Evolutionary conservation across 2,329 filamentous ascomycete species (phyloP).

Genomic region (Microcyclospora tardicrescens): DNA sequence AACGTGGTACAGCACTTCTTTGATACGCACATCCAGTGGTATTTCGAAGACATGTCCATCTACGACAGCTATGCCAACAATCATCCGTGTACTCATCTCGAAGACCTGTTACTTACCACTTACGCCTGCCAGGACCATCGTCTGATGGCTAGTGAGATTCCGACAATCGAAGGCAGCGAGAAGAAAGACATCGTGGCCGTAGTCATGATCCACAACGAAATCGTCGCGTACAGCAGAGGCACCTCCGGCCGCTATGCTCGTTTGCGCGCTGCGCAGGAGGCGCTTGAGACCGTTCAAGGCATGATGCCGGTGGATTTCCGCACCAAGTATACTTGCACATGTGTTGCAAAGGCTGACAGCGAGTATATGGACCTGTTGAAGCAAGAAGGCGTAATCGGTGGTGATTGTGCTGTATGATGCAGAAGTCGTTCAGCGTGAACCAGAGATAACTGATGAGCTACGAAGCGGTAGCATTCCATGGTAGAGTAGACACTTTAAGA

Average conservation of each 20-base stretch:
- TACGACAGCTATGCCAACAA: conserved; percentile 81
- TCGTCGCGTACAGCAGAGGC: conserved; percentile 51
- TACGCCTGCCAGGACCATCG: conserved; percentile 54
- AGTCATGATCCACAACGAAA: conserved; percentile 60
- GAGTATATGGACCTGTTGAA: too few species aligned
- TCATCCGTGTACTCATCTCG: conserved; percentile 62
- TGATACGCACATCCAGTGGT: conserved; percentile 55
- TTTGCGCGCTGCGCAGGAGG: conserved; percentile 48
- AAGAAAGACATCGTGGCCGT: conserved; percentile 48
- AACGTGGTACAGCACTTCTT: conserved; percentile 65
- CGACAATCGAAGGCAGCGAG: conserved; percentile 34
- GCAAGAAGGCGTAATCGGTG: too few species aligned
- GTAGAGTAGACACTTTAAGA: too few species aligned
- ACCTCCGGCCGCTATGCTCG: conserved; percentile 60
- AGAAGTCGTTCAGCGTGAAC: too few species aligned
- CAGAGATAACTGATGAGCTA: too few species aligned
- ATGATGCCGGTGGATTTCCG: conserved; percentile 47
- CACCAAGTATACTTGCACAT: conserved; percentile 50
- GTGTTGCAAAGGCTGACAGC: conserved; percentile 21
- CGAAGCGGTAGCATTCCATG: too few species aligned
- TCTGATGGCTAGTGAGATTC: conserved; percentile 40
- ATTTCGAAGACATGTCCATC: conserved; percentile 72
- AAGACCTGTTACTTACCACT: conserved; percentile 48
- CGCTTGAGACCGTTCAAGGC: conserved; percentile 39
- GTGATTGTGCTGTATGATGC: too few species aligned